These are phyloP conservation scores for Rhodotorula babjevae DNA, from an alignment of 768 basidiomycete genomes.

Conservation along the genomic window DNA sequence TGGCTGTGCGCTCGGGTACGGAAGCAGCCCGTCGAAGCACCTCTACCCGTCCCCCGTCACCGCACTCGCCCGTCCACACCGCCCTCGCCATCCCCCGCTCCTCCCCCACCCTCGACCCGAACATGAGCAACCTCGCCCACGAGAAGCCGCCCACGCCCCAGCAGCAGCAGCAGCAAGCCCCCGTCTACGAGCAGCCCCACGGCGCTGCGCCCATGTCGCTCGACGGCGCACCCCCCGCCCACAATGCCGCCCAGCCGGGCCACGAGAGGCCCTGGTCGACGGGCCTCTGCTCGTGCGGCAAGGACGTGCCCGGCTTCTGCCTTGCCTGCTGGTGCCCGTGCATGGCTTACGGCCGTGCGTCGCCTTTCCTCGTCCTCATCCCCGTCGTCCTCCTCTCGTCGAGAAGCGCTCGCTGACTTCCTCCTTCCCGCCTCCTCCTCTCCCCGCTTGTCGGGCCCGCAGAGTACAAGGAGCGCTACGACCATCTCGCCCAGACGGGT, in stretches of 20 bases:
- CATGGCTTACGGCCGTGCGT: neutral
- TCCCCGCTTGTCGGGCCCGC: neutral
- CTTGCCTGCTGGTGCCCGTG: conserved; percentile 7
- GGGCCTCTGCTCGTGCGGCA: neutral
- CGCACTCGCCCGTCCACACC: too few relatives aligned
- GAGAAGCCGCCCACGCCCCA: too few relatives aligned
- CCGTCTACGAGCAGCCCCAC: neutral
- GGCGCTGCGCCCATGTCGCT: neutral
- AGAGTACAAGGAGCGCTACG: conserved; percentile 11
- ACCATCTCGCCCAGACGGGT: neutral
- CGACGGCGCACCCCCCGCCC: neutral
- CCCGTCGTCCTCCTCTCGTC: too few relatives aligned
- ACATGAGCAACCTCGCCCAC: too few relatives aligned
- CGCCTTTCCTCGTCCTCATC: neutral
- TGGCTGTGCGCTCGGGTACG: too few relatives aligned
- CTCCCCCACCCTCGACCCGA: too few relatives aligned
- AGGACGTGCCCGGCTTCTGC: conserved; percentile 7
- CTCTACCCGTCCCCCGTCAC: too few relatives aligned
- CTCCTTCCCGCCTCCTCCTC: neutral
- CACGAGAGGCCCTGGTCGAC: conserved; percentile 1
- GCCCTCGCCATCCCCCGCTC: too few relatives aligned
- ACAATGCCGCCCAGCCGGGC: neutral
- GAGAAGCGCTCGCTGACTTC: neutral
- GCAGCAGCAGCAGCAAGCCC: neutral
- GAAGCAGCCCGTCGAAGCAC: too few relatives aligned